Base-by-base conservation (phyloP, 1,284 basidiomycete species). In the Rhodotorula sp. region DNA sequence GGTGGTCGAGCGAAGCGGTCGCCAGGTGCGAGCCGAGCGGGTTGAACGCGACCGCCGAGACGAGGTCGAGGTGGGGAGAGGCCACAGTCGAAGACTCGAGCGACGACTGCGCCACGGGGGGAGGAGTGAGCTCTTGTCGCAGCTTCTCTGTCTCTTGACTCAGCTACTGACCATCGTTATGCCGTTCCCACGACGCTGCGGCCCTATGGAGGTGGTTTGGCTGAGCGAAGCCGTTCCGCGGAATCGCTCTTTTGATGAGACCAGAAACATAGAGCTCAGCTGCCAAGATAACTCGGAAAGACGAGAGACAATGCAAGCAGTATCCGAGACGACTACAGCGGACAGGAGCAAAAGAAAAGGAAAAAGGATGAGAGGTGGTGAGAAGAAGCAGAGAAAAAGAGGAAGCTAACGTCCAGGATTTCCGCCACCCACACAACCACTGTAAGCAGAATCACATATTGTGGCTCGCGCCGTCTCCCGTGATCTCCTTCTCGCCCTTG, bases 21-120 rank as follows among this genome's bases (percentile, higher is more conserved):
- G 89, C 89, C 49, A 91, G 84, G 75, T 87, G 85, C 51, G 90
- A 86, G 10, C 93, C 93, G 78, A 95, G 94, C 79, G 90, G 93
- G 79, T 95, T 91, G 80, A 95, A 96, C 29, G 87, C 85, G 68
- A 91, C 86, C 81, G 93, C 91, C 53, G 91, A 88, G 57, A 93
- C 84, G 26, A 93, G 84, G 79, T 93, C 91, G 6, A 88, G 87
- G 71, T 86, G 88, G 67, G 85, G 85, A 67, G 91, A 87, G 22
- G 91, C 82, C 15, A 87, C 53, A 18, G n/a, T 54, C n/a, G n/a
- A 14, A 4, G n/a, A 29, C 53, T 26, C 53, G 26, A 54, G 15
- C 24, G 53, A n/a, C 17, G 53, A n/a, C 53, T 54, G 53, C n/a
- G 8, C 37, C 6, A 17, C n/a, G 29, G 46, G 5, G 46, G 14